Percentiles rank a stretch among this genome's conserved stretches.
phyloP scores from a whole-genome alignment of 2,329 filamentous ascomycete genomes.

The Fusarium temperatum region DNA sequence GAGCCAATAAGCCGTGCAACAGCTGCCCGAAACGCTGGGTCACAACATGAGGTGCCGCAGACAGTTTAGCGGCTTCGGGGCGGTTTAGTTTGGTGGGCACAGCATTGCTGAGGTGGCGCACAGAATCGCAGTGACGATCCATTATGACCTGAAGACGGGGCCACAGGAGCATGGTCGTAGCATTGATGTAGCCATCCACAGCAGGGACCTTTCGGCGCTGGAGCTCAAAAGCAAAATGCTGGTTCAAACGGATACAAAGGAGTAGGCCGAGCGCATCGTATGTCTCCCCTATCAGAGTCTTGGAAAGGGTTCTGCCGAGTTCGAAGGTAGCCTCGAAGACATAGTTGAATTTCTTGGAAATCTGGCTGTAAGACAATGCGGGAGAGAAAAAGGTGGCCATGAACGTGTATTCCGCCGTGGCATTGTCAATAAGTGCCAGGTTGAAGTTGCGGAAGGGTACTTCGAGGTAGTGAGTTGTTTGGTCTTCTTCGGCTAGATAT shows the following conservation, averaged over 20 bases:
- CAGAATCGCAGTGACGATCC: slow-evolving; percentile 89
- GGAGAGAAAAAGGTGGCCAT: slow-evolving; percentile 89
- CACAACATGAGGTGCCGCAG: slow-evolving; percentile 86
- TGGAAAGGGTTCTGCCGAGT: slow-evolving; percentile 82
- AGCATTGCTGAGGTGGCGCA: slow-evolving; percentile 69
- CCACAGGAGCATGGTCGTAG: slow-evolving; percentile 95
- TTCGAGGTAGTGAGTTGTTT: slow-evolving; percentile 86
- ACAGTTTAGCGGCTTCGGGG: slow-evolving; percentile 67
- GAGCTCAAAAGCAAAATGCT: slow-evolving; percentile 92
- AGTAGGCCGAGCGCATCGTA: slow-evolving; percentile 88
- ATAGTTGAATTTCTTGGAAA: slow-evolving; percentile 84
- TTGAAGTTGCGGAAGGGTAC: slow-evolving; percentile 95
- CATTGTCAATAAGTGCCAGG: slow-evolving; percentile 91
- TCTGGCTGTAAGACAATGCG: slow-evolving; percentile 75
- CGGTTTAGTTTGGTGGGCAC: slow-evolving; percentile 57
- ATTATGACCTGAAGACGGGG: slow-evolving; percentile 94
- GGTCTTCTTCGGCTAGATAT: slow-evolving; percentile 91
- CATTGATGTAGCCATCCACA: slow-evolving; percentile 91
- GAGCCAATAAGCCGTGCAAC: slow-evolving; percentile 80
- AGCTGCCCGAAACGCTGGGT: slow-evolving; percentile 97
- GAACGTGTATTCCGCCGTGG: slow-evolving; percentile 94
- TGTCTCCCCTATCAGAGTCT: slow-evolving; percentile 76
- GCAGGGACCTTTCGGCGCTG: slow-evolving; percentile 91
- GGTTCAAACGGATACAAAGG: slow-evolving; percentile 91
- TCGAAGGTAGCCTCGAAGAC: slow-evolving; percentile 91